Evolutionary conservation across 2,329 filamentous ascomycete genomes (phyloP).

Genomic region (Exophiala xenobiotica): DNA sequence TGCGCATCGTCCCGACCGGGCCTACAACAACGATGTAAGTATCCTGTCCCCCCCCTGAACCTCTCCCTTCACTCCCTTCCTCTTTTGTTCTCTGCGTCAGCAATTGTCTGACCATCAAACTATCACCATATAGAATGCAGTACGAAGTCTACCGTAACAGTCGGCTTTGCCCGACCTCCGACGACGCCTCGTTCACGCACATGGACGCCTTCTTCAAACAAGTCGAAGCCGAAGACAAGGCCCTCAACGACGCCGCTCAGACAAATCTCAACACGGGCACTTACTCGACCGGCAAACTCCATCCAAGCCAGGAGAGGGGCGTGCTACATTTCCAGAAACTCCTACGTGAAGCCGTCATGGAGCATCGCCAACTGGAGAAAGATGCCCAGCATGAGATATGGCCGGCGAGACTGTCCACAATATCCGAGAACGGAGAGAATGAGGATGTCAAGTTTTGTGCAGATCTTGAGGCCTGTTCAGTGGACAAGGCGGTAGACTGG

Average conservation of each 20-base stretch:
- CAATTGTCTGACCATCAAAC: too few species aligned
- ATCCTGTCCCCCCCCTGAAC: too few species aligned
- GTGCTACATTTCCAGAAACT: constrained; percentile 57
- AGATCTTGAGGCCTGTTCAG: not conserved
- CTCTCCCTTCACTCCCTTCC: too few species aligned
- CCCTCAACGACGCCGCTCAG: constrained; percentile 58
- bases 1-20: constrained; percentile 12
- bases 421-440: not conserved
- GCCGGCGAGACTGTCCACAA: constrained; percentile 27
- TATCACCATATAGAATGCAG: too few species aligned
- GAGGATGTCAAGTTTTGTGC: not conserved
- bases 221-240: constrained; percentile 64
- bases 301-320: constrained; percentile 53
- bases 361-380: constrained; percentile 48
- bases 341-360: constrained; percentile 50
- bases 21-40: constrained; percentile 50
- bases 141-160: constrained; percentile 66
- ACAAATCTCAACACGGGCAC: constrained; percentile 60
- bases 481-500: not conserved
- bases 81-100: too few species aligned
- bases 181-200: constrained; percentile 56
- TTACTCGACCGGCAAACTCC: constrained; percentile 61
- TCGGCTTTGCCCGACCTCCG: constrained; percentile 57
- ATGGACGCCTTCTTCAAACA: constrained; percentile 62
- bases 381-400: constrained; percentile 8